Evolutionary conservation across 768 basidiomycete species (phyloP).

Genomic region (Tulasnella sp.): DNA sequence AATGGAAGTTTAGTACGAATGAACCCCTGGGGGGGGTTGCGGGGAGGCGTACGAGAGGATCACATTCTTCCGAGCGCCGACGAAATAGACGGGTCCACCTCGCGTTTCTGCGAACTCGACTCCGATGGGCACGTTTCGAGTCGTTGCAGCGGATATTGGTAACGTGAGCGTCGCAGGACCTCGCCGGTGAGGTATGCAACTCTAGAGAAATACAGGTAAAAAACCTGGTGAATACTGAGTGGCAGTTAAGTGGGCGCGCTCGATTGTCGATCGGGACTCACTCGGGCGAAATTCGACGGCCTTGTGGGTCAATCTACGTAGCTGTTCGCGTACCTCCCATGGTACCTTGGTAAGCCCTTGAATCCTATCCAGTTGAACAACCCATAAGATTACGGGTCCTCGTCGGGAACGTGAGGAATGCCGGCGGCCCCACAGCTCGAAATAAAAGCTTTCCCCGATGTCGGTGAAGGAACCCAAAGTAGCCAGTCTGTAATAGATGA

Average conservation of each 20-base stretch:
- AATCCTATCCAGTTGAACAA: too few species aligned
- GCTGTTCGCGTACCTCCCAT: not conserved
- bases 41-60: conserved; percentile 21
- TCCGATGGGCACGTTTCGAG: conserved; percentile 17
- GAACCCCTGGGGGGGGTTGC: not conserved
- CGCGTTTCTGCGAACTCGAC: conserved; percentile 20
- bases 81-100: conserved; percentile 12
- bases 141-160: conserved; percentile 21
- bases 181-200: conserved; percentile 22
- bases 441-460: conserved; percentile 13
- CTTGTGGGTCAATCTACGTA: conserved; percentile 20
- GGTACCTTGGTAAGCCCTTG: not conserved
- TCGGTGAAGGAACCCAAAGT: conserved; percentile 14
- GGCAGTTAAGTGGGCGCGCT: not conserved
- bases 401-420: too few species aligned
- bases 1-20: not conserved
- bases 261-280: too few species aligned
- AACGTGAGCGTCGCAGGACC: conserved; percentile 19
- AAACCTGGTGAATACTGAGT: too few species aligned
- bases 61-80: conserved; percentile 19
- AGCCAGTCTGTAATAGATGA: conserved; percentile 14
- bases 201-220: not conserved
- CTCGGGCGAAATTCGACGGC: conserved; percentile 20
- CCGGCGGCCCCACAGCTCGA: too few species aligned
- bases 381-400: too few species aligned